A percentile compares a stretch with the other conserved stretches of the same genome.
phyloP scores from a whole-genome alignment of 2,329 filamentous ascomycete genomes.

The Colletotrichum sp. region DNA sequence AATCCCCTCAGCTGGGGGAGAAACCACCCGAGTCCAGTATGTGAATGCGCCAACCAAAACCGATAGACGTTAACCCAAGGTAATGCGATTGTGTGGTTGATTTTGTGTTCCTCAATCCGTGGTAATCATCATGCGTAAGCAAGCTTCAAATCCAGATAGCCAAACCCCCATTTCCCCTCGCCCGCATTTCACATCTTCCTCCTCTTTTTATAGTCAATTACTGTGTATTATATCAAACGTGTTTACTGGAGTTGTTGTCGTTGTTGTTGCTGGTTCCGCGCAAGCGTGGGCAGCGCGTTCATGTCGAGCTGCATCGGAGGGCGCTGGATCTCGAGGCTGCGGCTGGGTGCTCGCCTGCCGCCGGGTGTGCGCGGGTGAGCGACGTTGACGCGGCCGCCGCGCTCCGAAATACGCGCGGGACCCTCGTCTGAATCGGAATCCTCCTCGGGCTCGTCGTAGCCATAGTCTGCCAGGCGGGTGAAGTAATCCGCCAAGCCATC shows the following conservation, averaged over 20 bases:
- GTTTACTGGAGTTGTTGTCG: not conserved
- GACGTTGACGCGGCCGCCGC: conserved; percentile 62
- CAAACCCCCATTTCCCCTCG: not conserved
- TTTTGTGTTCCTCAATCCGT: not conserved
- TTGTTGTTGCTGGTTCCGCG: not conserved
- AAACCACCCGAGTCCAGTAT: not conserved
- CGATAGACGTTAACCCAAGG: not conserved
- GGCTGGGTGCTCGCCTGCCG: conserved; percentile 55
- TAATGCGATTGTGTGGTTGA: not conserved
- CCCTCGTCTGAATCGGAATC: conserved; percentile 54
- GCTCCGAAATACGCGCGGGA: conserved; percentile 50
- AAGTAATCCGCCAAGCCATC: conserved; percentile 87
- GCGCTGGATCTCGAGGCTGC: conserved; percentile 61
- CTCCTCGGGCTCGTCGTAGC: conserved; percentile 46
- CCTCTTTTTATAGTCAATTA: not conserved
- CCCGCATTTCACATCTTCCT: not conserved
- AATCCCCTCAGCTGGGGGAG: not conserved
- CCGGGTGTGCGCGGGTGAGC: conserved; percentile 62
- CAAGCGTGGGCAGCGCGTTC: conserved; percentile 14
- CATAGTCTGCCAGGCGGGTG: conserved; percentile 75
- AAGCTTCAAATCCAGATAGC: not conserved
- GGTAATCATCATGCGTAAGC: not conserved
- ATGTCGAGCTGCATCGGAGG: conserved; percentile 40
- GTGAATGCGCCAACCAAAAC: conserved; percentile 5
- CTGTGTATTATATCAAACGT: not conserved